phyloP scores from a whole-genome alignment of 139 green algal genomes.

The Chlorella vulgaris region DNA sequence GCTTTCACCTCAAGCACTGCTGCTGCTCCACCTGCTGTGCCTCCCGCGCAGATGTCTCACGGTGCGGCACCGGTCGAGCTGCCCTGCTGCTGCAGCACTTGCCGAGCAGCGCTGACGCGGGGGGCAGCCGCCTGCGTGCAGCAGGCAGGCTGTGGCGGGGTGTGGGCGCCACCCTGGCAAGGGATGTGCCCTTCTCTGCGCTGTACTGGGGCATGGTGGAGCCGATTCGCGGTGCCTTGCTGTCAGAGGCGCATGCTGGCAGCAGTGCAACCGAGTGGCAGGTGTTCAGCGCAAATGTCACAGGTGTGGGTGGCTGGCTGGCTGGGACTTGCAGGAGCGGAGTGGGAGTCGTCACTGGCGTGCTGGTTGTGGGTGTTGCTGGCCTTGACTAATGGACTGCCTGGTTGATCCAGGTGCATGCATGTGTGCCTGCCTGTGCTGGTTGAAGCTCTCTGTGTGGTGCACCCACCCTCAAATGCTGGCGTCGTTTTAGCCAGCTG shows the following conservation, averaged over 20 bases:
- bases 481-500: too few species aligned
- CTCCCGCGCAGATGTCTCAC: too few species aligned
- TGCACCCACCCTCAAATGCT: too few species aligned
- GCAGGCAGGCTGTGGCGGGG: conserved; percentile 76
- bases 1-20: too few species aligned
- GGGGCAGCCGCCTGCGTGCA: conserved; percentile 11
- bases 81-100: conserved; percentile 34
- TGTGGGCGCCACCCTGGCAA: conserved; percentile 76
- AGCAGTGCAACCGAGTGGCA: conserved; percentile 32
- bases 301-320: conserved; percentile 20
- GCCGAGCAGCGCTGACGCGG: not conserved
- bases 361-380: too few species aligned
- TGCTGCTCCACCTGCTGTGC: too few species aligned
- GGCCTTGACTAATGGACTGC: too few species aligned
- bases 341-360: too few species aligned
- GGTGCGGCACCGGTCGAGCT: not conserved
- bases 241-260: conserved; percentile 11
- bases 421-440: not conserved
- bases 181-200: conserved; percentile 94
- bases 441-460: too few species aligned
- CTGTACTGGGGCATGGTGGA: conserved; percentile 95
- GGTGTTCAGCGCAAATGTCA: conserved; percentile 68
- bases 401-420: not conserved
- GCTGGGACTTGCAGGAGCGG: too few species aligned
- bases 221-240: conserved; percentile 65